A percentile compares a stretch with the other conserved stretches of the same genome.
These are phyloP conservation scores for Microcyclosporella mali DNA, from an alignment of 2,329 filamentous ascomycete species.

Conservation along the genomic window DNA sequence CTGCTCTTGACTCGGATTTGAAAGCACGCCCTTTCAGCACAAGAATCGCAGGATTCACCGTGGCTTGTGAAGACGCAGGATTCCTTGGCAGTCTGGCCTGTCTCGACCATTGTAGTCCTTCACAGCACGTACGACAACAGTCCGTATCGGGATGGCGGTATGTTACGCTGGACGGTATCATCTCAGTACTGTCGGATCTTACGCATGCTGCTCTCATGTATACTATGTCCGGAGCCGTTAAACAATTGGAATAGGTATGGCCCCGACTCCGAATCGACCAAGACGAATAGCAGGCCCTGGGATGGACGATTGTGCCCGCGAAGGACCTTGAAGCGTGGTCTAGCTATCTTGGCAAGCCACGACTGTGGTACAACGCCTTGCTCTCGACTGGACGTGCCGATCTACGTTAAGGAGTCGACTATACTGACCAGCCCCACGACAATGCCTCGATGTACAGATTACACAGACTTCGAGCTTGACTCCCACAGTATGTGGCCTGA, in stretches of 20 bases:
- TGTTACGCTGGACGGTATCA: not conserved
- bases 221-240: not conserved
- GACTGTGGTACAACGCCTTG: not conserved
- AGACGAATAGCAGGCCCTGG: not conserved
- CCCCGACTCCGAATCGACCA: not conserved
- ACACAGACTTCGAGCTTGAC: no score
- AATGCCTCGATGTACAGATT: no score
- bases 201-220: not conserved
- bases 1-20: no score
- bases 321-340: not conserved
- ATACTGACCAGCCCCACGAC: no score
- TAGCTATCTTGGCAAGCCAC: not conserved
- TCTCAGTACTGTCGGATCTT: not conserved
- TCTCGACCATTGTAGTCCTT: not conserved
- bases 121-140: not conserved
- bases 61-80: no score
- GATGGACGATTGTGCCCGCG: not conserved
- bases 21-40: no score
- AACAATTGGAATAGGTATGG: not conserved
- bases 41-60: no score
- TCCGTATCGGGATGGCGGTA: not conserved
- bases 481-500: no score
- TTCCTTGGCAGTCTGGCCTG: no score
- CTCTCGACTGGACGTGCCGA: no score
- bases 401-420: no score